These are phyloP conservation scores for Ganoderma multipileum DNA, from an alignment of 1,284 basidiomycete genomes.

Conservation along the genomic window DNA sequence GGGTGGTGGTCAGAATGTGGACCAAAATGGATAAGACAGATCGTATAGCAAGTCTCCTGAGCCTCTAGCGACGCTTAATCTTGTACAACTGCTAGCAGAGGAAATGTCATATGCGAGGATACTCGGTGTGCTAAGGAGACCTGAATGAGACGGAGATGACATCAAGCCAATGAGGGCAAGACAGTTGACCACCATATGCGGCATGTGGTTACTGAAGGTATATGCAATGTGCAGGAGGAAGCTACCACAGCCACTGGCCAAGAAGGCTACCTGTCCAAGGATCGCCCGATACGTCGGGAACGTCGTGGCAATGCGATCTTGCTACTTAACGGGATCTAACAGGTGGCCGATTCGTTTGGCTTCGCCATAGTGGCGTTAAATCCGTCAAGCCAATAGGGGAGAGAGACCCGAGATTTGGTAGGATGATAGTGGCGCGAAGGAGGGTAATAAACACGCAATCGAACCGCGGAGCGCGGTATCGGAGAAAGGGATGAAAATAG, in stretches of 20 bases:
- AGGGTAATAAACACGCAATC: conserved; percentile 15
- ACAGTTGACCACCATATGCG: background rate
- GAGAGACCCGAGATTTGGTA: conserved; percentile 1
- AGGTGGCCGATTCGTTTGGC: background rate
- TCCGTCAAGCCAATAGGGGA: conserved; percentile 7
- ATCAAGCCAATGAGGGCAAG: background rate
- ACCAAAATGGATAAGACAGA: background rate
- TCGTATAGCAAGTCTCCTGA: background rate
- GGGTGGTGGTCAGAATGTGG: background rate
- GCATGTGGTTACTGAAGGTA: conserved; percentile 1
- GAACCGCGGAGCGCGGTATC: conserved; percentile 2
- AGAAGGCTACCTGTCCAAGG: background rate
- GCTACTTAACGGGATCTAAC: background rate
- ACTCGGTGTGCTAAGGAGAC: background rate
- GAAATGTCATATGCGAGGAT: background rate
- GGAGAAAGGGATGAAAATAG: conserved; percentile 24
- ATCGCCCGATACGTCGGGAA: background rate
- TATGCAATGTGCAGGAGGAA: background rate
- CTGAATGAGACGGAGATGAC: background rate
- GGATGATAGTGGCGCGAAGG: conserved; percentile 13
- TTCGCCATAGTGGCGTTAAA: background rate
- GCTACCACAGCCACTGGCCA: conserved; percentile 22
- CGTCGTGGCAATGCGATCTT: conserved; percentile 16
- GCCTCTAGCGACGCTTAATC: background rate
- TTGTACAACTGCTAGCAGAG: background rate